A percentile compares a stretch with the other conserved stretches of the same genome.
Evolutionary conservation across 2,329 filamentous ascomycete genomes (phyloP).

Genomic region (Colletotrichum graminicola): DNA sequence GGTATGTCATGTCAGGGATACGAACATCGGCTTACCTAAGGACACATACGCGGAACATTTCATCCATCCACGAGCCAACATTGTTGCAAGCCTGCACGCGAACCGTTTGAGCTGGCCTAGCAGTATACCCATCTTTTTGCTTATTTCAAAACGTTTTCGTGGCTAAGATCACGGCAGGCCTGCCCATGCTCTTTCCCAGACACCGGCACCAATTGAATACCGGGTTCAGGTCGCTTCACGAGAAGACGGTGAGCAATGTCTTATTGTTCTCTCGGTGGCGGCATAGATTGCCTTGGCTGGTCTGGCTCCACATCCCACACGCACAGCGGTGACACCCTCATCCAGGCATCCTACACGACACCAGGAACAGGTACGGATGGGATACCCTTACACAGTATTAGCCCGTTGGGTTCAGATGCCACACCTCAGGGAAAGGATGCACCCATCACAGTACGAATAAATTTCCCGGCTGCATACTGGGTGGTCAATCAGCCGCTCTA

Average conservation of each 20-base stretch:
- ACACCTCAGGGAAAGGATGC: constrained; percentile 17
- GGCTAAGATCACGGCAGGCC: constrained; percentile 20
- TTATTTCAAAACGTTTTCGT: constrained; percentile 8
- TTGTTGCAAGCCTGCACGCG: constrained; percentile 23
- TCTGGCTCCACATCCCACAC: constrained; percentile 18
- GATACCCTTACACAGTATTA: not conserved
- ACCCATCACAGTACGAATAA: constrained; percentile 22
- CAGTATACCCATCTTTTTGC: not conserved
- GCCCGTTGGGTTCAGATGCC: constrained; percentile 12
- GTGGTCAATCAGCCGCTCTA: constrained; percentile 27
- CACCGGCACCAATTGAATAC: constrained; percentile 23
- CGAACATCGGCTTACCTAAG: constrained; percentile 27
- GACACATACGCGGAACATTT: constrained; percentile 16
- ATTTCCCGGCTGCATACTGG: constrained; percentile 25
- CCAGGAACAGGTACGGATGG: constrained; percentile 21
- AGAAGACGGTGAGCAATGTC: constrained; percentile 34
- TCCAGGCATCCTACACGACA: not conserved
- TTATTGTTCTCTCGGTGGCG: constrained; percentile 17
- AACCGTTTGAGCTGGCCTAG: constrained; percentile 20
- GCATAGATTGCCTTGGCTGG: constrained; percentile 5
- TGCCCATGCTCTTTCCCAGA: constrained; percentile 33
- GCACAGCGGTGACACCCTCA: constrained; percentile 13
- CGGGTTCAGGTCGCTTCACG: constrained; percentile 24
- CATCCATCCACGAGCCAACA: constrained; percentile 16
- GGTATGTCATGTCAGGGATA: constrained; percentile 37